Evolutionary conservation across 345 rosid genomes (phyloP).

Genomic region (Erucastrum elatum): DNA sequence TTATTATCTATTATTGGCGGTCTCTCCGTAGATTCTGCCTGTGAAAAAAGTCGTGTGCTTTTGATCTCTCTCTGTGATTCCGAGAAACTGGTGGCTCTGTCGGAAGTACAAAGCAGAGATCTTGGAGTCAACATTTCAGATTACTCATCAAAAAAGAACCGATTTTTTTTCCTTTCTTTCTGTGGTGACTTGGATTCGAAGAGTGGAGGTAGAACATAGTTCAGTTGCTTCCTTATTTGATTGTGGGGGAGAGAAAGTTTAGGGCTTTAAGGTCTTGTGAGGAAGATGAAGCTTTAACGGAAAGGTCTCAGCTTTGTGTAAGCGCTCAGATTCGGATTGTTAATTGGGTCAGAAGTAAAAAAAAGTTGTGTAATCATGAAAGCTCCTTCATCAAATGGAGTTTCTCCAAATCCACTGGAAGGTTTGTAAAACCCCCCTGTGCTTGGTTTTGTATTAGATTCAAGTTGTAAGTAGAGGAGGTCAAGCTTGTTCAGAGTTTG

Average conservation of each 20-base stretch:
- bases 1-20: neutral
- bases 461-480: slow-evolving; percentile 16
- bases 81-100: slow-evolving; percentile 27
- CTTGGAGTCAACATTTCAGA: slow-evolving; percentile 33
- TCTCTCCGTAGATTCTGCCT: slow-evolving; percentile 38
- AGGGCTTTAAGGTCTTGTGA: slow-evolving; percentile 17
- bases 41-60: slow-evolving; percentile 18
- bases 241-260: slow-evolving; percentile 11
- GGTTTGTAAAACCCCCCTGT: slow-evolving; percentile 46
- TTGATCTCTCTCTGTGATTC: slow-evolving; percentile 22
- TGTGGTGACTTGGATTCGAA: slow-evolving; percentile 17
- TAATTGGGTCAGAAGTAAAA: neutral
- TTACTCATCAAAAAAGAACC: slow-evolving; percentile 6
- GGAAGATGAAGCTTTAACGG: slow-evolving; percentile 26
- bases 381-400: slow-evolving; percentile 80
- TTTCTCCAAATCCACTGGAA: slow-evolving; percentile 61
- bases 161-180: neutral
- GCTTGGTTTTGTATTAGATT: slow-evolving; percentile 15
- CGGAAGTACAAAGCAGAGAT: slow-evolving; percentile 28
- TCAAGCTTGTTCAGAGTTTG: slow-evolving; percentile 3
- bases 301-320: slow-evolving; percentile 34
- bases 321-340: slow-evolving; percentile 28
- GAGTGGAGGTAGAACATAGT: slow-evolving; percentile 10
- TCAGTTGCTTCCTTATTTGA: neutral
- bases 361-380: slow-evolving; percentile 56